Evolutionary conservation across 2,329 filamentous ascomycete species (phyloP), one percentile per base, ranked within the genome.

Genomic region (Exserohilum turcica): DNA sequence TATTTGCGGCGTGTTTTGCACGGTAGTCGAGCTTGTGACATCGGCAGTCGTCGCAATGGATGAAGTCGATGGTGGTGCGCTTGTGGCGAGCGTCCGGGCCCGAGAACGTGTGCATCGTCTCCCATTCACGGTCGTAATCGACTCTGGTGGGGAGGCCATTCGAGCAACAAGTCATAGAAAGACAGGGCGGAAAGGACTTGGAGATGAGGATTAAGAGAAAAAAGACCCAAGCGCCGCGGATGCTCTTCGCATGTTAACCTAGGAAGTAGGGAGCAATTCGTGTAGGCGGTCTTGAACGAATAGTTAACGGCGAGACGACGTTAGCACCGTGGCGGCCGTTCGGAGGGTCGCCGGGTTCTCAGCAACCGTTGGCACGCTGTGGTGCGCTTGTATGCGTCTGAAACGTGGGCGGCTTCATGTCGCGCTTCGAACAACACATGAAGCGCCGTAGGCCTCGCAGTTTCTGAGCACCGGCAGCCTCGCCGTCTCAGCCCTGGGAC

Each of bases 101-200:
- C 68, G 70, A 49, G 72, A 71, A 56, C 73, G 71, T 59, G 72
- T 75, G 64, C 73, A 76, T 64, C 68, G 67, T 62, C 67, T 66
- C 59, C 73, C 73, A 57, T 53, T 72, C 58, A 76, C 72, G 51
- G 71, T 74, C 50, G 71, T 74, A 45, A 68, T 71, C 40, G 66
- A 67, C 38, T 70, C 67, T 65, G 65, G 64, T 33, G 72, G 73
- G 61, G 71, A 66, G 56, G 73, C 71, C 73, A 76, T 76, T 63
- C 67, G 67, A 67, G 60, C 67, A 54, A 62, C 59, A 56, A 65
- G 55, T 68, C 69, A 71, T 68, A 61, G 60, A 70, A 64, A 60
- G 59, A 64, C 66, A 65, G 54, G 60, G 62, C 63, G 58, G 52
- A 53, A 63, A 62, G 60, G 62, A 64, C 63, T 68, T 59, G 64